Base-by-base conservation (phyloP, 202 grass and related monocot species). In the Panicum virgatum region DNA sequence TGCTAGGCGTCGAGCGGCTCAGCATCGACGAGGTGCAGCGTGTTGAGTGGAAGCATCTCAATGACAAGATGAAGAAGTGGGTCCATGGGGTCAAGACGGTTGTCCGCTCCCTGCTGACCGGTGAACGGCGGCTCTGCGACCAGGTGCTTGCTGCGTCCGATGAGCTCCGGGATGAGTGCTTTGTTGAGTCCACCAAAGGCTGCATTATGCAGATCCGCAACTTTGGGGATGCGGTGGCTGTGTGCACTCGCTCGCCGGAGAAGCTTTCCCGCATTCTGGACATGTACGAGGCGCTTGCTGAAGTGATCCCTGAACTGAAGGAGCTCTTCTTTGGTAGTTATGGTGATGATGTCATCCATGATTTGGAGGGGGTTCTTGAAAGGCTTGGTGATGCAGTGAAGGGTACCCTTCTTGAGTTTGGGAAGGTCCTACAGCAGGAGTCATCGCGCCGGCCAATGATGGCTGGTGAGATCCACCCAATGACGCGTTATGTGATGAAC, bases 61-160 rank as follows among this genome's bases (percentile, higher is more conserved):
- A 98, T 69, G 96, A 98, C 85, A 98, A 93, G 85, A 96, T 95
- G 84, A 98, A 98, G 89, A 98, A 93, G 72, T 98, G 96, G 92
- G 90, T 98, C 50, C 92, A 93, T 81, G 92, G 90, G 1, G 75
- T 98, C 50, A 98, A 93, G 82, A 87, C 83, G 0, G 89, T 95
- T 15, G 84, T 90, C 26, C 83, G 85, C 0, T 90, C 86, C 73
- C 89, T 98, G 78, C 88, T 98, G 7, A 88, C 90, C 1, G 87
- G 92, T 13, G 96, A 98, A 75, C 84, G 85, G 6, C 77, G 89
- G 7, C 85, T 98, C 60, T 98, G 90, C 7, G 92, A 98, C 26
- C 91, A 79, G 59, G 90, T 98, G 77, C 86, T 96, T 22, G 85
- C 62, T 0, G 62, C 81, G 20, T 88, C 90, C 3, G 90, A 96